Base-by-base conservation (phyloP, 257 asterid genomes). In the Eustoma russellianum region DNA sequence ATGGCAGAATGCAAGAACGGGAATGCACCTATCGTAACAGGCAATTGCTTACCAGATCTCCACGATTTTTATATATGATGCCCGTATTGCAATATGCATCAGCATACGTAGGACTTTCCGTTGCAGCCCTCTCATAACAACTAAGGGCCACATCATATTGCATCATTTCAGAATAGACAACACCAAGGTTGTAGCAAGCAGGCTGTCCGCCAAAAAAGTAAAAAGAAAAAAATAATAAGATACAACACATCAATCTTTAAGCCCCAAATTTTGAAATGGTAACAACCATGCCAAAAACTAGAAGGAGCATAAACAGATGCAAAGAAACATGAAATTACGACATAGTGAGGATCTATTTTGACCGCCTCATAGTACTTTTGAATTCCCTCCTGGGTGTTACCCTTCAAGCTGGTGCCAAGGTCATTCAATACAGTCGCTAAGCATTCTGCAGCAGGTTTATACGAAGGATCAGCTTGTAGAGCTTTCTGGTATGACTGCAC, bases 11-110 rank as follows among this genome's bases (percentile, higher is more conserved):
- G 46, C 40, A 65, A 48, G 50, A 28, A 24, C 17, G 8, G 52
- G 33, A 11, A 15, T 24, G 54, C 50, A 92, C 99, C 97, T 85
- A 70, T 92, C 97, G 69, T 92, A 92, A 73, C 99, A 92, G 58
- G 97, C 83, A 52, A 92, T 83, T 53, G 99, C 94, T n/a, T 93
- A 78, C 97, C 84, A 92, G 69, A 73, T 88, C 99, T 68, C 92
- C 97, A 46, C 97, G 94, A 58, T 88, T 92, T 74, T 92, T 92
- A 64, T 74, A 88, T 66, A 88, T 92, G 45, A 92, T 97, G 53
- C 99, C 99, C 99, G 88, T 92, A 68, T 92, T 92, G 77, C 99
- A 92, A 71, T 88, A 92, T 63, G 99, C 99, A 78, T 92, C 99
- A 55, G 99, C 99, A 73, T 92, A 92, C 94, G 88, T 83, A 60